Conservation (phyloP, 78 protist genomes). For the Dictyostelium purpureum region DNA sequence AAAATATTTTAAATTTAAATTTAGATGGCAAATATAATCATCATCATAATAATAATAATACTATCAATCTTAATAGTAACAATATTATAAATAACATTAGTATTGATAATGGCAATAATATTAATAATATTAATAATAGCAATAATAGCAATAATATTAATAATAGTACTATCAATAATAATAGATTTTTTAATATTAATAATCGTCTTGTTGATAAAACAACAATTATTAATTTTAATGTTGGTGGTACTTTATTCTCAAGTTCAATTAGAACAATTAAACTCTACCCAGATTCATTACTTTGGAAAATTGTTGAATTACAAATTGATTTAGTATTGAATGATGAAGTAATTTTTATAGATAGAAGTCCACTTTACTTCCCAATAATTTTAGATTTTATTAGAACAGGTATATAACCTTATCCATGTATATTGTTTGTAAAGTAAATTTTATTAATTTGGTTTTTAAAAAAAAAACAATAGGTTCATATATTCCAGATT, state of each 20-base stretch:
- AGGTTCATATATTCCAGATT: background rate
- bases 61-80: too few species aligned
- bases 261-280: background rate
- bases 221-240: slow-evolving; percentile 51
- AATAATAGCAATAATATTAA: background rate
- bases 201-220: slow-evolving; percentile 9
- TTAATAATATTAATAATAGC: too few species aligned
- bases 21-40: too few species aligned
- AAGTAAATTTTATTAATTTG: too few species aligned
- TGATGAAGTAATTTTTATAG: slow-evolving; percentile 56
- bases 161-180: background rate
- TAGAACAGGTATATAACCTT: slow-evolving; percentile 1
- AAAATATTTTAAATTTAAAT: too few species aligned
- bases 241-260: slow-evolving; percentile 70
- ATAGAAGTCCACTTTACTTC: slow-evolving; percentile 54
- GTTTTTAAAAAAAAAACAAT: too few species aligned
- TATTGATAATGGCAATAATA: too few species aligned
- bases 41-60: too few species aligned
- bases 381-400: slow-evolving; percentile 28
- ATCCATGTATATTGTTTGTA: too few species aligned
- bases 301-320: slow-evolving; percentile 40
- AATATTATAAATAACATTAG: too few species aligned
- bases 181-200: background rate
- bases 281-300: background rate
- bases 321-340: slow-evolving; percentile 42